Evolutionary conservation across 1,284 basidiomycete species (phyloP).

Genomic region (Ustilago nuda): DNA sequence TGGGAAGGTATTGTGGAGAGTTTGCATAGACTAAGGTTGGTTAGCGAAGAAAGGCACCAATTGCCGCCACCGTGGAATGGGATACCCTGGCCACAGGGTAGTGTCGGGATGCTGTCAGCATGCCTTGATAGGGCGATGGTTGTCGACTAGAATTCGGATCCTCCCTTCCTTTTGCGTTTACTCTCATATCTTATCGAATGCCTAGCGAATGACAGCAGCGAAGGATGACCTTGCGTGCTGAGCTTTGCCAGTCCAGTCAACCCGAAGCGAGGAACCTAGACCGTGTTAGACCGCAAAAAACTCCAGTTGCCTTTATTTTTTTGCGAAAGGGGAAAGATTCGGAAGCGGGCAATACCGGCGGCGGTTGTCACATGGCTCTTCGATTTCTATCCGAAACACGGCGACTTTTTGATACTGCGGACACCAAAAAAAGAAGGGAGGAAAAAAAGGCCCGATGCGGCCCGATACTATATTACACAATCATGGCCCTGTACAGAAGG

Average conservation of each 20-base stretch:
- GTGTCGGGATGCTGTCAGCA: conserved; percentile 19
- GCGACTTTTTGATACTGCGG: conserved; percentile 4
- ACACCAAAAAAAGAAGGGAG: not conserved
- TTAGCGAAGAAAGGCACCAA: conserved; percentile 35
- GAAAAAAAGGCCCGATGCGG: conserved; percentile 13
- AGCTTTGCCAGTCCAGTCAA: not conserved
- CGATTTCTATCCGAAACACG: not conserved
- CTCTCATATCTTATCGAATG: not conserved
- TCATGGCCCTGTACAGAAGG: not conserved
- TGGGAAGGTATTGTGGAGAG: conserved; percentile 13
- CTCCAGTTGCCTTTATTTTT: not conserved
- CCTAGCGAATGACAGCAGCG: too few species aligned
- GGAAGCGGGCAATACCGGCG: not conserved
- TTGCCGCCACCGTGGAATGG: conserved; percentile 14
- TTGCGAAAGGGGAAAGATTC: not conserved
- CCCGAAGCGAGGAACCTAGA: too few species aligned
- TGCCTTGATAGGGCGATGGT: conserved; percentile 12
- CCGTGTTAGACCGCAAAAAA: not conserved
- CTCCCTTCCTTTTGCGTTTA: not conserved
- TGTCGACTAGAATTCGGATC: conserved; percentile 4
- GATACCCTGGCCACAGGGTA: conserved; percentile 33
- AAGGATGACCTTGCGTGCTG: too few species aligned
- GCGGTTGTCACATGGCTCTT: not conserved
- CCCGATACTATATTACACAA: conserved; percentile 2
- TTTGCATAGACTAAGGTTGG: conserved; percentile 34